Conservation (phyloP, 768 basidiomycete species). For the Mycena metata region DNA sequence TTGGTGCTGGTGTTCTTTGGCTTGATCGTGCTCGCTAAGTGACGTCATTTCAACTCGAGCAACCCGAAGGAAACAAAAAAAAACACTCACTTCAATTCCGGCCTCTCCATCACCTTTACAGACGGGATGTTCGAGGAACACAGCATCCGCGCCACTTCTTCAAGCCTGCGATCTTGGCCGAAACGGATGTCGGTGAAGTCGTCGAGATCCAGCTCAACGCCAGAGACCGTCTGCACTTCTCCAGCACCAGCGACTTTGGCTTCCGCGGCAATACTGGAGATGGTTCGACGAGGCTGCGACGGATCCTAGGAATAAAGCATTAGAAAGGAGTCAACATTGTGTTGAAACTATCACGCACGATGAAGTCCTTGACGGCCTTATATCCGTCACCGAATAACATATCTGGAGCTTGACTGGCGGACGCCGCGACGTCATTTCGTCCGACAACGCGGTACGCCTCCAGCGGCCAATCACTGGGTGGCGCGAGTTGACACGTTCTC, state of each 20-base stretch:
- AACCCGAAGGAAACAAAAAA: neutral
- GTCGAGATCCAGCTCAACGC: constrained; percentile 79
- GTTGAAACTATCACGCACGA: constrained; percentile 54
- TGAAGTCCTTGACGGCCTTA: constrained; percentile 67
- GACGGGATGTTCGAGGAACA: constrained; percentile 81
- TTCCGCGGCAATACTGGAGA: constrained; percentile 64
- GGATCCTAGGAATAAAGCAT: constrained; percentile 58
- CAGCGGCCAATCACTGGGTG: constrained; percentile 81
- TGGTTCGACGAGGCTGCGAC: constrained; percentile 61
- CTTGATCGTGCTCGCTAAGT: constrained; percentile 86
- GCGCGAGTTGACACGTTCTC: constrained; percentile 85
- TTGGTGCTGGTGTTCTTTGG: constrained; percentile 86
- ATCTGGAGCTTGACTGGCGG: constrained; percentile 63
- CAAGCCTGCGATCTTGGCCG: constrained; percentile 88
- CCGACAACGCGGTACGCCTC: constrained; percentile 78
- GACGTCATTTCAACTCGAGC: constrained; percentile 20
- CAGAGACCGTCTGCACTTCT: constrained; percentile 71
- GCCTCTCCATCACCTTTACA: constrained; percentile 74
- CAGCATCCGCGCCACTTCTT: constrained; percentile 93
- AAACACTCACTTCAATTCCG: constrained; percentile 73
- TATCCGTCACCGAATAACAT: constrained; percentile 67
- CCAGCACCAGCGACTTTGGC: constrained; percentile 65
- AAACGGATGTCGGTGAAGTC: constrained; percentile 90
- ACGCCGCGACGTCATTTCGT: constrained; percentile 80
- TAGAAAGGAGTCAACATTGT: constrained; percentile 18